Base-by-base conservation (phyloP, 768 basidiomycete genomes). In the Tephrocybe sp. region DNA sequence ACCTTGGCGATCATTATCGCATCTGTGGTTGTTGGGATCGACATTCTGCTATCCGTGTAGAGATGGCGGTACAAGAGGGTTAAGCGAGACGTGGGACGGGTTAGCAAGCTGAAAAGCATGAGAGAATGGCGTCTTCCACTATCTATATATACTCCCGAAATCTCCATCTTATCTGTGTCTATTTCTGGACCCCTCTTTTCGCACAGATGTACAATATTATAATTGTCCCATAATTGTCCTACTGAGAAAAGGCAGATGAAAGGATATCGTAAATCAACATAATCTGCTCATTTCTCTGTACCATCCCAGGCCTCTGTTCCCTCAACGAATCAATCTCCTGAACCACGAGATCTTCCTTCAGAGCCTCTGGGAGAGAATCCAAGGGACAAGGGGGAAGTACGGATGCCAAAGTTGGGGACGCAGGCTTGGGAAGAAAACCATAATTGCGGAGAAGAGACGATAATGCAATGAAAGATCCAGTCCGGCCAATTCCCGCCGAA, bases 401-500 rank as follows among this genome's bases (percentile, higher is more conserved):
- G 37, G 68, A 63, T 5, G 65, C 54, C 9, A 61, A 61, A 3
- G 65, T 58, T 8, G 65, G 64, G 8, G 51, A 62, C 48, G 60
- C 49, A 18, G 75, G 55, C 8, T 69, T 59, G n/a, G 66, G 65
- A 19, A 79, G 70, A 47, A 84, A 69, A 24, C 71, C 75, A 53
- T 80, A 66, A 25, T 72, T 64, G 23, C 90, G 86, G n/a, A 93
- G 73, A 30, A 94, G 70, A 11, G 91, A 93, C 8, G 82, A 82
- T 33, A 92, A 61, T 0, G 88, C 82, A 61, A 94, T 88, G 67
- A 91, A 92, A 5, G 91, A 79, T 15, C 92, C 92, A 3, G 92
- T 92, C 29, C 92, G 78, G 3, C 92, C 92, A 50, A 94, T 76
- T 3, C 92, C 92, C 1, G 93, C 92, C 22, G 90, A 92, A 61